Evolutionary conservation across 169 alveolate genomes (phyloP).

Genomic region (Theileria annulata): DNA sequence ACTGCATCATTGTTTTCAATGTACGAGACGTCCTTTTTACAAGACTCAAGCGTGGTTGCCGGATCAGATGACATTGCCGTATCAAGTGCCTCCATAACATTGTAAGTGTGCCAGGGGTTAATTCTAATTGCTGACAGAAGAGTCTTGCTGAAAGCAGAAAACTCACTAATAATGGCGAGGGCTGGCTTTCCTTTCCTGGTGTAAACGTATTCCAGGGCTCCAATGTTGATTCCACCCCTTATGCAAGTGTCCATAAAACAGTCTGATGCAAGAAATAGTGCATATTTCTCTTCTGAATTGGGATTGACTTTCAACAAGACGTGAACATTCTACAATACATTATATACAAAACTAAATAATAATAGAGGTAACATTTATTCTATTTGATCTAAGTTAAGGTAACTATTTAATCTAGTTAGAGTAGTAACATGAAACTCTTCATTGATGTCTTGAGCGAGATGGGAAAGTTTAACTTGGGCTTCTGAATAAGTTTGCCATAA

Average conservation of each 20-base stretch:
- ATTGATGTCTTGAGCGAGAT: constrained; percentile 35
- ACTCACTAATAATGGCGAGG: constrained; percentile 74
- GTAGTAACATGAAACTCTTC: constrained; percentile 23
- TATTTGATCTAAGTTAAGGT: too few species aligned
- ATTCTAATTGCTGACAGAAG: constrained; percentile 74
- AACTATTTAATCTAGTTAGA: background rate
- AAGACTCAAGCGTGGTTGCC: constrained; percentile 28
- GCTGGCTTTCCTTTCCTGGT: constrained; percentile 63
- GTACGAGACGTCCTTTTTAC: constrained; percentile 59
- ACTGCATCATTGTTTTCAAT: constrained; percentile 46
- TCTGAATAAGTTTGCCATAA: constrained; percentile 52
- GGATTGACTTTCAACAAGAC: constrained; percentile 39
- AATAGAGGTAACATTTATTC: too few species aligned
- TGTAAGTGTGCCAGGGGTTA: constrained; percentile 81
- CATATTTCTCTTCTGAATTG: constrained; percentile 64
- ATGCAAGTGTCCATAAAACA: constrained; percentile 79
- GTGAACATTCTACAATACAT: constrained; percentile 16
- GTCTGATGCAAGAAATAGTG: constrained; percentile 76
- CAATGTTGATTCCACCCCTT: constrained; percentile 80
- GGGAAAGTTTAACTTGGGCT: background rate
- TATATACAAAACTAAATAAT: background rate
- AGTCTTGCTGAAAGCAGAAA: constrained; percentile 78
- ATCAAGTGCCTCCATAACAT: constrained; percentile 75
- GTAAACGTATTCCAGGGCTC: constrained; percentile 75
- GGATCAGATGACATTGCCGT: constrained; percentile 46